Base-by-base conservation (phyloP, 2,329 filamentous ascomycete genomes). In the Huntiella savannae region DNA sequence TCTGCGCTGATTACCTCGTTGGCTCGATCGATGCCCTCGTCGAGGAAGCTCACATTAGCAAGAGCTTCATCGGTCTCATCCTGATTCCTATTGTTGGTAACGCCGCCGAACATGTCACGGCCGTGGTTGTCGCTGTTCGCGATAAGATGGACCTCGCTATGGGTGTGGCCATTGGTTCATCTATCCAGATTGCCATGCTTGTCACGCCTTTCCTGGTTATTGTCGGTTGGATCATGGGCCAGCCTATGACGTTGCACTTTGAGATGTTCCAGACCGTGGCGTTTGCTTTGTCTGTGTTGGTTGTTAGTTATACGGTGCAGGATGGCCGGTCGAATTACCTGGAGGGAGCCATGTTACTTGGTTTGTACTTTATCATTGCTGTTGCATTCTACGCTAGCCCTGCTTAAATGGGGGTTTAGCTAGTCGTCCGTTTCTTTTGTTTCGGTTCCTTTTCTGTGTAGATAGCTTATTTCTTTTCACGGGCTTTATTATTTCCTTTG, bases 221-320 rank as follows among this genome's bases (percentile, higher is more conserved):
- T 52, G 68, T 87, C 34, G 82, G 82, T 50, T 88, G 82, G 82
- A 77, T 81, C 53, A 75, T 83, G 61, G 70, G 70, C 46, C 65
- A 75, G 52, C 70, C 75, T 17, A 85, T 86, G 81, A 80, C 79
- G 5, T 68, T 88, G 37, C 79, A 82, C 57, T 91, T 91, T 57
- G 79, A 87, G 64, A 82, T 85, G 42, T 93, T 92, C 61, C 84
- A 92, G 69, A 92, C 84, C 0, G 77, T 86, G 36, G 74, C 79
- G 1, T 86, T 86, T 59, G 82, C 80, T 48, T 68, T 86, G 45
- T 81, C 78, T 7, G 79, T 82, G 2, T 62, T 86, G 37, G 79
- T 86, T 32, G 80, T 85, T 33, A 82, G 74, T 48, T 86, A 76
- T 60, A 81, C 73, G 2, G 79, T 87, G 38, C 78, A 83, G 57